These are phyloP conservation scores for Boletus sensibilis DNA, from an alignment of 768 basidiomycete species.

Conservation along the genomic window DNA sequence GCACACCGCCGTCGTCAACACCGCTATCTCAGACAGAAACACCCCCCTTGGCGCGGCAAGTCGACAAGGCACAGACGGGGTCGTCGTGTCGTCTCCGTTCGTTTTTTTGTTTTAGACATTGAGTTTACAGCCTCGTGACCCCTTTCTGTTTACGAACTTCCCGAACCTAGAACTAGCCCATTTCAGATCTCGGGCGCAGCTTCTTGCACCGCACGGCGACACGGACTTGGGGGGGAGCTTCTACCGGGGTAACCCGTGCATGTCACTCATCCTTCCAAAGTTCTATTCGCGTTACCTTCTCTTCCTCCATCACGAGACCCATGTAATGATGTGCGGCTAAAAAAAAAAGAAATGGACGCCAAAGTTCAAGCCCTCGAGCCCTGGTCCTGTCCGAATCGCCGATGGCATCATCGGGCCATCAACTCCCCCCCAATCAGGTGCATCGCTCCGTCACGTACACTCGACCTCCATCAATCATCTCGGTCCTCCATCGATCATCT, in stretches of 20 bases:
- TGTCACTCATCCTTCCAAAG: neutral
- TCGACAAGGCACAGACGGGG: neutral
- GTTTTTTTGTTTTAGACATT: neutral
- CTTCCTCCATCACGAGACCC: neutral
- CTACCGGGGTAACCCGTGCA: conserved; percentile 9
- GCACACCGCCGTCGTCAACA: neutral
- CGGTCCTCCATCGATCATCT: no score
- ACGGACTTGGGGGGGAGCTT: neutral
- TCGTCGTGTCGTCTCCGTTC: no score
- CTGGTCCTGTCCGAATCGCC: neutral
- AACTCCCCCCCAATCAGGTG: neutral
- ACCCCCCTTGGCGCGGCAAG: neutral
- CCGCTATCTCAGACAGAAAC: neutral
- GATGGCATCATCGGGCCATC: neutral
- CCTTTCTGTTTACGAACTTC: neutral
- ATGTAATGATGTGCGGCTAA: neutral
- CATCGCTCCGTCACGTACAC: neutral
- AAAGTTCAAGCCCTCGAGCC: neutral
- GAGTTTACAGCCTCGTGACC: neutral
- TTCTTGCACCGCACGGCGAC: conserved; percentile 6
- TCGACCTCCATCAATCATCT: neutral
- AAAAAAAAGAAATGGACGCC: neutral
- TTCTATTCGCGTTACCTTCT: neutral
- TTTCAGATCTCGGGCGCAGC: neutral
- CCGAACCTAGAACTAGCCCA: neutral